Conservation (phyloP, 2,329 filamentous ascomycete species). For the Stachybotrys chlorohalonatus region DNA sequence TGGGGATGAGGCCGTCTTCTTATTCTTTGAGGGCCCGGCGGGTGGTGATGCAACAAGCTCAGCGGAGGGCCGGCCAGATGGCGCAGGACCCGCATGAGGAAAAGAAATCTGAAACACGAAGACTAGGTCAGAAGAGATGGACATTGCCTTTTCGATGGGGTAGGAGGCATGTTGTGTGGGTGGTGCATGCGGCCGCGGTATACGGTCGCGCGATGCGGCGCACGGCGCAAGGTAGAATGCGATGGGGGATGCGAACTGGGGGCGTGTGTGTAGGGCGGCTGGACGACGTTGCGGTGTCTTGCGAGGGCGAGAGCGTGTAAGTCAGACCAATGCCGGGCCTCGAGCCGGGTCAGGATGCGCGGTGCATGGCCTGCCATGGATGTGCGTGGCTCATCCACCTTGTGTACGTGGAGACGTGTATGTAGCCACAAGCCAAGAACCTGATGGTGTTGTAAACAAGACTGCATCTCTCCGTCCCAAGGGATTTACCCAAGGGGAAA, state of each 20-base stretch:
- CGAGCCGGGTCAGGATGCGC: neutral
- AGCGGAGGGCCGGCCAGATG: neutral
- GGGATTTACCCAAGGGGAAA: too few relatives aligned
- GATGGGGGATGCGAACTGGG: neutral
- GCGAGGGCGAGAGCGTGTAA: neutral
- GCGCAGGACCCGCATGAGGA: neutral
- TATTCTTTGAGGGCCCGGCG: slow-evolving; percentile 11
- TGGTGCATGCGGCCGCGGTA: neutral
- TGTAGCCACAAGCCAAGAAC: neutral
- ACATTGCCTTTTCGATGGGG: neutral
- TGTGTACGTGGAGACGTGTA: neutral
- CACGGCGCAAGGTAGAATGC: neutral
- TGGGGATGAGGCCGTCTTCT: slow-evolving; percentile 18
- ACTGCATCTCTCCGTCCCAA: too few relatives aligned
- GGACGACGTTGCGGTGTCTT: neutral
- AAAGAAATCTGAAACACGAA: slow-evolving; percentile 4
- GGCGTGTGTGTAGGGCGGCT: neutral
- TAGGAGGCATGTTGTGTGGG: neutral
- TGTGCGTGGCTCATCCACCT: neutral
- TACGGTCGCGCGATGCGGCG: neutral
- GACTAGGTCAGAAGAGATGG: neutral
- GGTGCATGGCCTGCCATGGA: neutral
- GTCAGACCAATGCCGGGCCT: neutral
- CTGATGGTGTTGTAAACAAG: neutral
- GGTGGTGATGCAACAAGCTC: slow-evolving; percentile 2